Evolutionary conservation across 2,329 filamentous ascomycete species (phyloP).

Genomic region (Emergomyces africanus): DNA sequence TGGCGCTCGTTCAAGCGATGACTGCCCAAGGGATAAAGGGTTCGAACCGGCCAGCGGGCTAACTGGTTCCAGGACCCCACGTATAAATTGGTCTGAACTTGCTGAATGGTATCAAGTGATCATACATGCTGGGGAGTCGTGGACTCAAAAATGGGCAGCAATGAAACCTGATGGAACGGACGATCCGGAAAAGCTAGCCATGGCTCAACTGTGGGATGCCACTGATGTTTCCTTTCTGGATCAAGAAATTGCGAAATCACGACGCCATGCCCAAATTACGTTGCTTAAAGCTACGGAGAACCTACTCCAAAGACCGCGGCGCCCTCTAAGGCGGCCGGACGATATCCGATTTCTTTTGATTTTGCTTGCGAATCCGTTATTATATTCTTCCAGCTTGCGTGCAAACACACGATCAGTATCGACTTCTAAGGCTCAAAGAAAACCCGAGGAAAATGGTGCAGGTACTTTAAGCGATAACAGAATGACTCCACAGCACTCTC

Average conservation of each 20-base stretch:
- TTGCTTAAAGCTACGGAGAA: slow-evolving; percentile 68
- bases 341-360: slow-evolving; percentile 69
- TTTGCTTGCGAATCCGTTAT: slow-evolving; percentile 62
- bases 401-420: slow-evolving; percentile 7
- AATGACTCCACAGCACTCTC: slow-evolving; percentile 9
- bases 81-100: slow-evolving; percentile 62
- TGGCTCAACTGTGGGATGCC: slow-evolving; percentile 27
- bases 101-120: slow-evolving; percentile 62
- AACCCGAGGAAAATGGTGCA: background rate
- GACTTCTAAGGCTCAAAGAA: background rate
- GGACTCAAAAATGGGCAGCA: slow-evolving; percentile 48
- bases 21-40: slow-evolving; percentile 22
- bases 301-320: slow-evolving; percentile 65
- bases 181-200: slow-evolving; percentile 9
- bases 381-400: slow-evolving; percentile 39
- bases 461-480: background rate
- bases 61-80: slow-evolving; percentile 49
- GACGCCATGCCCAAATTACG: slow-evolving; percentile 54
- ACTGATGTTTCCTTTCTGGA: slow-evolving; percentile 36
- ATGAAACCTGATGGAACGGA: slow-evolving; percentile 29
- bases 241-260: slow-evolving; percentile 45
- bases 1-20: slow-evolving; percentile 19
- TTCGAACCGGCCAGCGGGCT: slow-evolving; percentile 21
- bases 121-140: slow-evolving; percentile 53
- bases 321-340: slow-evolving; percentile 52